Evolutionary conservation across 2,329 filamentous ascomycete genomes (phyloP).

Genomic region (Sclerotinia sclerotiorum): DNA sequence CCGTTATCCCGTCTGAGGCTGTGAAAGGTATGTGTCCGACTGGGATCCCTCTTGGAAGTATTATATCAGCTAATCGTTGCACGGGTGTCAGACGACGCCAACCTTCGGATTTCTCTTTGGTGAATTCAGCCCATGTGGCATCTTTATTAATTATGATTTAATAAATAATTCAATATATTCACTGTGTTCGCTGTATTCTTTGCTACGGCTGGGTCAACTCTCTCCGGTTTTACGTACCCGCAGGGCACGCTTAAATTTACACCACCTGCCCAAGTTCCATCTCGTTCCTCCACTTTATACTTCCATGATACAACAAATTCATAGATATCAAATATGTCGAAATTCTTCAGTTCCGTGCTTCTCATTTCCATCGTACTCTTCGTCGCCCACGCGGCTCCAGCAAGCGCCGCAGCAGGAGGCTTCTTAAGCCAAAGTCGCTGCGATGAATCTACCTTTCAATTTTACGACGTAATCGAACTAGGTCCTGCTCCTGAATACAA

Average conservation of each 20-base stretch:
- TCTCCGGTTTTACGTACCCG: conserved; percentile 2
- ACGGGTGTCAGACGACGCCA: conserved; percentile 18
- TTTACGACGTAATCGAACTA: background rate
- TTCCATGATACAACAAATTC: background rate
- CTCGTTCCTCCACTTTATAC: background rate
- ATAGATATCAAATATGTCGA: conserved; percentile 8
- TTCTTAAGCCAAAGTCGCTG: conserved; percentile 1
- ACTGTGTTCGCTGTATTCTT: background rate
- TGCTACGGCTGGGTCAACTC: background rate
- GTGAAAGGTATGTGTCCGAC: background rate
- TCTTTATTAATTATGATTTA: conserved; percentile 4
- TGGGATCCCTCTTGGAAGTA: background rate
- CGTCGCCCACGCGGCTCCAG: background rate
- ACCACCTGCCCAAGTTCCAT: background rate
- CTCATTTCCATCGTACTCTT: background rate
- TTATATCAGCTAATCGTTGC: conserved; percentile 13
- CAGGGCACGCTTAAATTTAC: background rate
- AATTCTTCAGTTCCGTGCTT: background rate
- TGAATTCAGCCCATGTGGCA: conserved; percentile 10
- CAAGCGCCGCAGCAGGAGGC: background rate
- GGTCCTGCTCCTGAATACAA: conserved; percentile 2
- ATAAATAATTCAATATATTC: conserved; percentile 1
- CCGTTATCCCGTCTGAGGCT: conserved; percentile 13
- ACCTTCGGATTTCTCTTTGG: background rate
- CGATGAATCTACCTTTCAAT: conserved; percentile 1